Percentiles rank a stretch among this genome's conserved stretches.
Conservation (phyloP, 345 rosid genomes). For the Salix viminalis region DNA sequence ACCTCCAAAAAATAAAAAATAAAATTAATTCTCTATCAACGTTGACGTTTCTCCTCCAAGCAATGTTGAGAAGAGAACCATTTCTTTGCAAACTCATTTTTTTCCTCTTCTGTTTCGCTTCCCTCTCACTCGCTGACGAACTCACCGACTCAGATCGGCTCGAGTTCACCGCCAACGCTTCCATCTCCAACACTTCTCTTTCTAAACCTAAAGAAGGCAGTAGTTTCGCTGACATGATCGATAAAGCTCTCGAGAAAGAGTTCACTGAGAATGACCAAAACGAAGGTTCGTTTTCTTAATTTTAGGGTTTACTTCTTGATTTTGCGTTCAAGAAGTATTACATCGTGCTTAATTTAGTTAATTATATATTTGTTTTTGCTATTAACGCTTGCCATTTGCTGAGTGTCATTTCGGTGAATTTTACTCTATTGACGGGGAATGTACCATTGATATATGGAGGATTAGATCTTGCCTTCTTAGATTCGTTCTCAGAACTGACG, state of each 20-base stretch:
- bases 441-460: background rate
- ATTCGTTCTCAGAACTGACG: background rate
- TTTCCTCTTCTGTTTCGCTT: background rate
- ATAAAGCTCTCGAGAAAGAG: constrained; percentile 86
- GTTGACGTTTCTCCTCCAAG: background rate
- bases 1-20: background rate
- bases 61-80: constrained; percentile 6
- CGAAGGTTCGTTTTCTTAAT: constrained; percentile 44
- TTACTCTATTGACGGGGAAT: background rate
- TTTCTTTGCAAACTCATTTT: background rate
- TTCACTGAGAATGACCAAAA: constrained; percentile 76
- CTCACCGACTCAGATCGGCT: constrained; percentile 13
- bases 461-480: background rate
- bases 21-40: background rate
- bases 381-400: background rate
- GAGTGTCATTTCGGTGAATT: background rate
- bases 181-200: constrained; percentile 32
- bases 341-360: background rate
- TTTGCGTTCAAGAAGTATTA: background rate
- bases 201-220: constrained; percentile 57
- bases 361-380: background rate
- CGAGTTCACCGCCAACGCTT: constrained; percentile 15
- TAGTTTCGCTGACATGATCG: constrained; percentile 81
- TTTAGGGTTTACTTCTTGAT: background rate
- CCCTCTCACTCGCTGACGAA: constrained; percentile 4